phyloP scores from a whole-genome alignment of 805 yeast genomes.

The Kodamaea neixiangensis region DNA sequence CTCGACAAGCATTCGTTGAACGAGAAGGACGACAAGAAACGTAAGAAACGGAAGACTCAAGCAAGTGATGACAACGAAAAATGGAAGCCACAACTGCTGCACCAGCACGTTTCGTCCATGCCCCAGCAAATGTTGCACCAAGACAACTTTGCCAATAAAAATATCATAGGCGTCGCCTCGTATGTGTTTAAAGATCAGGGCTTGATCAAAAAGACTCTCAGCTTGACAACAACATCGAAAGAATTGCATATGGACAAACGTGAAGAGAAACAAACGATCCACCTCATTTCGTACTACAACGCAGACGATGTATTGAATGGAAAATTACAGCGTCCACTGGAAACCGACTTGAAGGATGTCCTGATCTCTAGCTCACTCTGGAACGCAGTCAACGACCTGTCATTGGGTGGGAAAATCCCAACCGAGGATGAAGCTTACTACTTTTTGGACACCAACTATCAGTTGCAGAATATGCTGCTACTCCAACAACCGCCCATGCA shows the following conservation, averaged over 20 bases:
- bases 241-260: conserved; percentile 28
- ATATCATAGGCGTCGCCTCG: conserved; percentile 47
- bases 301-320: conserved; percentile 71
- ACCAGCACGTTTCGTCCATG: conserved; percentile 6
- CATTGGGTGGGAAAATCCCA: conserved; percentile 57
- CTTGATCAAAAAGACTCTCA: conserved; percentile 78
- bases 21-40: conserved; percentile 47
- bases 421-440: conserved; percentile 53
- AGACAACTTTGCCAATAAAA: conserved; percentile 11
- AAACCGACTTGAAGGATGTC: conserved; percentile 52
- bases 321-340: conserved; percentile 57
- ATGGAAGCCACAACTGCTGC: conserved; percentile 11
- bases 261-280: conserved; percentile 51
- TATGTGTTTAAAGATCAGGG: conserved; percentile 72
- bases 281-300: conserved; percentile 76
- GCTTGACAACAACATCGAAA: conserved; percentile 39
- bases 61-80: conserved; percentile 10
- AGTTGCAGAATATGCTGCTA: conserved; percentile 40
- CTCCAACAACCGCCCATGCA: conserved; percentile 23
- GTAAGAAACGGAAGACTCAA: conserved; percentile 28
- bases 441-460: conserved; percentile 46
- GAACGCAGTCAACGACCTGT: conserved; percentile 57
- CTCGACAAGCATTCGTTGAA: conserved; percentile 40
- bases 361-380: conserved; percentile 50
- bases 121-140: conserved; percentile 7